Evolutionary conservation across 2,329 filamentous ascomycete genomes (phyloP).

Genomic region (Colletotrichum abscissum): DNA sequence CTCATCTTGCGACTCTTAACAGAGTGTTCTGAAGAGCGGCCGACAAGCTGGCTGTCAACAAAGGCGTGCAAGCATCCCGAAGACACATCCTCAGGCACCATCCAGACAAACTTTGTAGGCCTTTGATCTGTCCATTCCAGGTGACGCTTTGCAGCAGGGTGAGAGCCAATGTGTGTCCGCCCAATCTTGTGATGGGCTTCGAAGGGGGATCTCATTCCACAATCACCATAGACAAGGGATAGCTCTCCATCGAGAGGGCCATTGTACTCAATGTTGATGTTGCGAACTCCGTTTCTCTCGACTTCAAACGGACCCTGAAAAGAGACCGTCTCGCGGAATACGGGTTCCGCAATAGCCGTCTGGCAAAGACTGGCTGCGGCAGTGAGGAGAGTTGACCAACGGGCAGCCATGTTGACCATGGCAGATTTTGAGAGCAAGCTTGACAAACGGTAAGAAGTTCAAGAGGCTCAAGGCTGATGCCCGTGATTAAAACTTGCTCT

Average conservation of each 20-base stretch:
- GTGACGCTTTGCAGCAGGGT: constrained; percentile 39
- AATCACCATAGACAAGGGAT: constrained; percentile 36
- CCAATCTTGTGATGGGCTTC: constrained; percentile 37
- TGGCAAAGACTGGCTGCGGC: constrained; percentile 22
- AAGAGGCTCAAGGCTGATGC: no score
- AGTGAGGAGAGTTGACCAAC: constrained; percentile 15
- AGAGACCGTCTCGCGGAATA: constrained; percentile 11
- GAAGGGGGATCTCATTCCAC: background rate
- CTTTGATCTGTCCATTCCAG: constrained; percentile 28
- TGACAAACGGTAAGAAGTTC: background rate
- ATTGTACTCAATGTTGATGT: constrained; percentile 38
- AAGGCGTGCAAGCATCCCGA: constrained; percentile 40
- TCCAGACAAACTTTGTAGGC: constrained; percentile 40
- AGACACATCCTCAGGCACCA: constrained; percentile 21
- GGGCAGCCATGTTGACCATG: constrained; percentile 11
- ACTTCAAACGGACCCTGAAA: constrained; percentile 30
- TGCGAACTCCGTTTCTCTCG: constrained; percentile 36
- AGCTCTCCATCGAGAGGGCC: constrained; percentile 38
- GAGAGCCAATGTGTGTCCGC: constrained; percentile 38
- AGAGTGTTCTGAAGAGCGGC: constrained; percentile 36
- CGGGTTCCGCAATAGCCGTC: constrained; percentile 3
- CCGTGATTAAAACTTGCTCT: background rate
- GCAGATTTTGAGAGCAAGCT: background rate
- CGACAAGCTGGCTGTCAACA: constrained; percentile 34
- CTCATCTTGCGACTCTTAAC: constrained; percentile 30